Evolutionary conservation across 1,139 yeast genomes (phyloP).

Genomic region (Chernovozyma aurita): DNA sequence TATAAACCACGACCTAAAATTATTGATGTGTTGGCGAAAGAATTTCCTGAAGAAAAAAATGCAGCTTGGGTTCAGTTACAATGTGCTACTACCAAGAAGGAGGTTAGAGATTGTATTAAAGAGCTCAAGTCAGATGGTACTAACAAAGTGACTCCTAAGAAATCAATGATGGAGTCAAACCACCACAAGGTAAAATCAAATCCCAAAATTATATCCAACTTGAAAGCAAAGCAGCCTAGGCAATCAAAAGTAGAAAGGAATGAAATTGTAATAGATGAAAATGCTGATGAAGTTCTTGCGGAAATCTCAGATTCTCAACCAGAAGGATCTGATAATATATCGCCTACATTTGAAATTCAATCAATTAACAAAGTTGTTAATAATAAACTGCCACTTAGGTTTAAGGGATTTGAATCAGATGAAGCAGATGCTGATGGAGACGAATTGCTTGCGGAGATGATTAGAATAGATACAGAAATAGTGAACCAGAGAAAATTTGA

Average conservation of each 20-base stretch:
- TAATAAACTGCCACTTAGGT: too few relatives aligned
- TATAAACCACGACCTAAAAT: conserved; percentile 22
- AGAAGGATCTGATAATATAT: too few relatives aligned
- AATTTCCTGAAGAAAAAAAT: conserved; percentile 13
- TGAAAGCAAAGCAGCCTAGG: neutral
- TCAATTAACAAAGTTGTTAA: neutral
- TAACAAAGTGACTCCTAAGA: too few relatives aligned
- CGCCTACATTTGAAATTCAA: neutral
- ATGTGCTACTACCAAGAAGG: conserved; percentile 1
- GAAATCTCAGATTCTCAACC: neutral
- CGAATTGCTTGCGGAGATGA: neutral
- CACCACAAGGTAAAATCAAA: neutral
- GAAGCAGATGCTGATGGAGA: neutral
- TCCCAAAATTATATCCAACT: neutral
- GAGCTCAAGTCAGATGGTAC: neutral
- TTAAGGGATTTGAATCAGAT: neutral
- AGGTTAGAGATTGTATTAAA: neutral
- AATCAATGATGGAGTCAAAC: too few relatives aligned
- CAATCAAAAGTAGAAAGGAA: neutral
- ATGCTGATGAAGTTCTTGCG: neutral
- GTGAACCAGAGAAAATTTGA: conserved; percentile 1
- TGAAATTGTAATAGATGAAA: neutral
- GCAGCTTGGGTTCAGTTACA: conserved; percentile 27
- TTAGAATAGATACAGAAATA: neutral
- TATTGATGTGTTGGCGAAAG: conserved; percentile 19